A percentile compares a stretch with the other conserved stretches of the same genome.
Evolutionary conservation across 1,284 basidiomycete species (phyloP).

Genomic region (Cryptococcus sp.): DNA sequence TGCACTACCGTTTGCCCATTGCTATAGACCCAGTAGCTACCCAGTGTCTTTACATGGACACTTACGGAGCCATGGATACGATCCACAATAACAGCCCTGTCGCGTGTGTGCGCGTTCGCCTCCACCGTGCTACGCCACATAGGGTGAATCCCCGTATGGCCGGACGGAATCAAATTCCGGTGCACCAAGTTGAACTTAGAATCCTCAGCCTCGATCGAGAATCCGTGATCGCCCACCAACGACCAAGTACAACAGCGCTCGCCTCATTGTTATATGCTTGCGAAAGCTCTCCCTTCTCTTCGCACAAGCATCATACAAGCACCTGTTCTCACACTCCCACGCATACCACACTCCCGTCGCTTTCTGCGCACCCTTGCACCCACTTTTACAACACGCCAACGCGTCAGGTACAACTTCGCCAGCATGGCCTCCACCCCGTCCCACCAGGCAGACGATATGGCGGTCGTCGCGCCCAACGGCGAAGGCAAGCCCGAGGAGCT

Average conservation of each 20-base stretch:
- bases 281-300: not conserved
- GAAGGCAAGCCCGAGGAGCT: conserved; percentile 9
- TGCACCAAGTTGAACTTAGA: conserved; percentile 4
- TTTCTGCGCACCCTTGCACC: not conserved
- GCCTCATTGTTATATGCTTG: not conserved
- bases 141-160: no score
- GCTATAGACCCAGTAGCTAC: no score
- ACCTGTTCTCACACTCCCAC: not conserved
- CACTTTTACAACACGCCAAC: not conserved
- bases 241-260: not conserved
- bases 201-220: no score
- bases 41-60: no score
- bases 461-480: conserved; percentile 30
- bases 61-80: no score
- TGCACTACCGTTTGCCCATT: no score
- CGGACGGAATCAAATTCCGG: conserved; percentile 4
- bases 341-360: not conserved
- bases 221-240: not conserved
- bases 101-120: no score
- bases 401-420: conserved; percentile 2
- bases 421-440: conserved; percentile 1
- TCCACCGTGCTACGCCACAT: no score
- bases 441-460: conserved; percentile 24
- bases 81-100: no score
- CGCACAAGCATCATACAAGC: not conserved